Evolutionary conservation across 2,329 filamentous ascomycete genomes (phyloP).

Genomic region (Ceratocystis colombiana): DNA sequence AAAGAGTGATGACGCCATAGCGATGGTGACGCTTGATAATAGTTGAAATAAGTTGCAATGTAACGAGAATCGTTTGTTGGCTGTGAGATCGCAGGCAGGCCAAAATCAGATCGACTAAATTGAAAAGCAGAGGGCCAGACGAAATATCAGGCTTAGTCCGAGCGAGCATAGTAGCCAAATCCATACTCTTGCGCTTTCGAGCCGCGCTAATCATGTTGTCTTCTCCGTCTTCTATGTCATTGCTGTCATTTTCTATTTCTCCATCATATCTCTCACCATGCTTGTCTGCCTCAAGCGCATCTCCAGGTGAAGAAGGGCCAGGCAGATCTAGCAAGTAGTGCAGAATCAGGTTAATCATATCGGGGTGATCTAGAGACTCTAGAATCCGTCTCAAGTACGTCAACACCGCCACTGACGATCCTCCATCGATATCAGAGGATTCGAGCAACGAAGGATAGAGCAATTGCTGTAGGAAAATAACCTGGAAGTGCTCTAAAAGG

Average conservation of each 20-base stretch:
- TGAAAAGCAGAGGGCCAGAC: conserved; percentile 77
- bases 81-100: conserved; percentile 77
- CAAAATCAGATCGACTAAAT: conserved; percentile 79
- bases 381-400: conserved; percentile 87
- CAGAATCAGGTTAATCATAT: conserved; percentile 87
- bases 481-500: conserved; percentile 89
- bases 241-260: conserved; percentile 1
- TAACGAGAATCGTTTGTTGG: conserved; percentile 79
- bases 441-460: conserved; percentile 93
- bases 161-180: conserved; percentile 70
- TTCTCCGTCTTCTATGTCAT: conserved; percentile 12
- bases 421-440: conserved; percentile 92
- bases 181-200: conserved; percentile 77
- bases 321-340: conserved; percentile 75
- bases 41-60: conserved; percentile 74
- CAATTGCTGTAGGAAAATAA: conserved; percentile 89
- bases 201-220: conserved; percentile 52
- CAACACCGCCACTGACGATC: conserved; percentile 88
- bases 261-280: conserved; percentile 5
- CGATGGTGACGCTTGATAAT: conserved; percentile 80
- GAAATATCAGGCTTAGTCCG: conserved; percentile 47
- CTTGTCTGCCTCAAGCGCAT: conserved; percentile 1
- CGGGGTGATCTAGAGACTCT: conserved; percentile 81
- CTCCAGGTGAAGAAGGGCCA: conserved; percentile 42
- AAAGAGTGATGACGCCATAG: conserved; percentile 68